Conservation (phyloP, 163 green algal species). For the Trebouxiophyceae sp. region DNA sequence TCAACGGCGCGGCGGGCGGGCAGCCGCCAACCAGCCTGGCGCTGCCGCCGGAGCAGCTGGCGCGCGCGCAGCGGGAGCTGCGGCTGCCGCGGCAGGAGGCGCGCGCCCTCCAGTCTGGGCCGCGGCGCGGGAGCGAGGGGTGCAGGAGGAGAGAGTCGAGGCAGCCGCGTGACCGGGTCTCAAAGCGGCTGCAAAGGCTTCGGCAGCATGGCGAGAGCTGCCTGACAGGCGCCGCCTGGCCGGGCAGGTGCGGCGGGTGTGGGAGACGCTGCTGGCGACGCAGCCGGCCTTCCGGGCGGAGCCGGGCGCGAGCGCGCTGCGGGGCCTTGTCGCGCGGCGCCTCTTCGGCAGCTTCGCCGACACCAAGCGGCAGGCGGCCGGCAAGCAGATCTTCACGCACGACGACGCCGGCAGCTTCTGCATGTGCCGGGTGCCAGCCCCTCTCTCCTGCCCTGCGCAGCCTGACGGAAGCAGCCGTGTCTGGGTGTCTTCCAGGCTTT, state of each 20-base stretch:
- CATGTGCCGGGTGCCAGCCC: neutral
- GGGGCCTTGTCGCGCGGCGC: slow-evolving; percentile 9
- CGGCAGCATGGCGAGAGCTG: neutral
- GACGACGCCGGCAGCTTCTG: slow-evolving; percentile 6
- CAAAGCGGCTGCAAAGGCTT: too few relatives aligned
- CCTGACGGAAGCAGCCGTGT: neutral
- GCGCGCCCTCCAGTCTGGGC: neutral
- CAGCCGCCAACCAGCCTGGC: slow-evolving; percentile 7
- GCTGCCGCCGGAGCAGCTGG: neutral
- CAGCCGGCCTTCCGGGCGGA: slow-evolving; percentile 7
- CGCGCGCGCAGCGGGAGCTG: slow-evolving; percentile 21
- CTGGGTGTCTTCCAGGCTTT: too few relatives aligned
- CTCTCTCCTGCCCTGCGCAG: neutral
- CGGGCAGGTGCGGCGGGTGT: slow-evolving; percentile 20
- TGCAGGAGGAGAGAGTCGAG: too few relatives aligned
- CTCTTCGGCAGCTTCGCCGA: slow-evolving; percentile 11
- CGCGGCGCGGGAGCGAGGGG: too few relatives aligned
- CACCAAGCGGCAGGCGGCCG: slow-evolving; percentile 11
- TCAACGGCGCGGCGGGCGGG: neutral
- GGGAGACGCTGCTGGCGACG: slow-evolving; percentile 30
- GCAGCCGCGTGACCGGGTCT: too few relatives aligned
- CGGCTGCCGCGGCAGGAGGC: slow-evolving; percentile 29
- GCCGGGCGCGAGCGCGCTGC: neutral
- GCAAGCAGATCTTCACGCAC: slow-evolving; percentile 13
- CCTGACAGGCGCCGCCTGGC: neutral